Evolutionary conservation across 768 basidiomycete species (phyloP).

Genomic region (Brasilioporus rufonigricans): DNA sequence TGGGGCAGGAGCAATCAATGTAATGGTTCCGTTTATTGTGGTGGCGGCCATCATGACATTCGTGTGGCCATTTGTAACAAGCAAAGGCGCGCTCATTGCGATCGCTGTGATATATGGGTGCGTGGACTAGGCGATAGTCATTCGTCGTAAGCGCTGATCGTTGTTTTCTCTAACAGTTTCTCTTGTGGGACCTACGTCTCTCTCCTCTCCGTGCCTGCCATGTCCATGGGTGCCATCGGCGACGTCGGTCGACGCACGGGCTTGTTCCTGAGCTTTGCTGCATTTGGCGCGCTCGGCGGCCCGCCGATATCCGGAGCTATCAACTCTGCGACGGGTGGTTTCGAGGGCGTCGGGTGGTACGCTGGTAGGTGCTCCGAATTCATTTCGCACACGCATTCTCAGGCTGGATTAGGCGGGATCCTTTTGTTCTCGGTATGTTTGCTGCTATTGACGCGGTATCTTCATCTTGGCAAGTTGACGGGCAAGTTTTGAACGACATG

Average conservation of each 20-base stretch:
- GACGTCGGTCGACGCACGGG: conserved; percentile 68
- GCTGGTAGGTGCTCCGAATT: conserved; percentile 31
- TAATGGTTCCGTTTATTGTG: conserved; percentile 63
- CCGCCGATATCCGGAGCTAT: conserved; percentile 77
- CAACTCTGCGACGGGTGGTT: conserved; percentile 49
- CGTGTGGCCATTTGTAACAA: conserved; percentile 64
- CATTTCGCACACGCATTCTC: not conserved
- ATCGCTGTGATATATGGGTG: conserved; percentile 67
- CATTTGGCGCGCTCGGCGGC: conserved; percentile 63
- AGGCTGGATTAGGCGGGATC: conserved; percentile 28
- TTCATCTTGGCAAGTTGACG: conserved; percentile 38
- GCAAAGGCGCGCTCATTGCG: conserved; percentile 43
- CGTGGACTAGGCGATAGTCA: conserved; percentile 4
- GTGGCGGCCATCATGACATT: conserved; percentile 59
- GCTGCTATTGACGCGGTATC: conserved; percentile 38
- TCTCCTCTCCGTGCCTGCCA: conserved; percentile 53
- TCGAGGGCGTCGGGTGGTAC: conserved; percentile 34
- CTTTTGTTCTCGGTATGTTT: conserved; percentile 41
- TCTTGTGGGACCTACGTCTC: conserved; percentile 62
- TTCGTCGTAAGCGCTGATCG: not conserved
- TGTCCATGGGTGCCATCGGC: conserved; percentile 55
- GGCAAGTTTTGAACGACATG: conserved; percentile 38
- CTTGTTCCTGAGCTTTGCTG: conserved; percentile 58
- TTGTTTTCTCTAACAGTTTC: conserved; percentile 37
- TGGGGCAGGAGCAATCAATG: conserved; percentile 56